Conservation (phyloP, 1,284 basidiomycete species). For the Cutaneotrichosporon dermatis region DNA sequence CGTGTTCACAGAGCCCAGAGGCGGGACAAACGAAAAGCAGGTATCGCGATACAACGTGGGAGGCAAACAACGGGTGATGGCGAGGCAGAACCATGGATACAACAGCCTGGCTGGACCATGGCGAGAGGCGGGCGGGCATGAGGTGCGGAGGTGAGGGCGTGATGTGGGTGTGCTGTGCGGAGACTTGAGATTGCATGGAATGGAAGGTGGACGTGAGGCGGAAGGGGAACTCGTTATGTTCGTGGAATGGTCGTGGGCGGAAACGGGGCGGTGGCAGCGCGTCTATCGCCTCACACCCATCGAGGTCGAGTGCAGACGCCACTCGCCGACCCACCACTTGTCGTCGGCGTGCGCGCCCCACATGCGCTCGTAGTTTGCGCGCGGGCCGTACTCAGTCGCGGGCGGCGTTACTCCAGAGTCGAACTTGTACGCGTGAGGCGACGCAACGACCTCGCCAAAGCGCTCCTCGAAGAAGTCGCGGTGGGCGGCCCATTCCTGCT, state of each 20-base stretch:
- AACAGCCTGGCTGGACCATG: too few species aligned
- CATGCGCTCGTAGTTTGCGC: too few species aligned
- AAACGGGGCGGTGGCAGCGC: neutral
- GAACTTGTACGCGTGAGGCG: neutral
- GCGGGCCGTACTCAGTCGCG: neutral
- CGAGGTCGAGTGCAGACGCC: conserved; percentile 7
- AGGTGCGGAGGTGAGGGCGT: neutral
- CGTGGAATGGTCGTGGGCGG: too few species aligned
- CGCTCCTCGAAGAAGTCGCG: conserved; percentile 6
- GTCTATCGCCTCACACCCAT: neutral
- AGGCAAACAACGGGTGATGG: too few species aligned
- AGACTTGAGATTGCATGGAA: too few species aligned
- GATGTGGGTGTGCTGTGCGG: neutral
- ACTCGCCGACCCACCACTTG: conserved; percentile 23
- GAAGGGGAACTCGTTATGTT: too few species aligned
- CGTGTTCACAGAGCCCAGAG: too few species aligned
- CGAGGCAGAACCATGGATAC: too few species aligned
- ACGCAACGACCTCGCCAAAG: neutral
- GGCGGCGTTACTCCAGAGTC: neutral
- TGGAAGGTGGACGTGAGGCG: too few species aligned
- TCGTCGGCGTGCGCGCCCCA: conserved; percentile 21
- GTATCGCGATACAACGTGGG: too few species aligned
- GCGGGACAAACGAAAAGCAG: too few species aligned
- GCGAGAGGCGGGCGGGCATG: too few species aligned
- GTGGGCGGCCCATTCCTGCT: conserved; percentile 1